These are phyloP conservation scores for Zelonia costaricensis DNA, from an alignment of 208 protist genomes.

Conservation along the genomic window DNA sequence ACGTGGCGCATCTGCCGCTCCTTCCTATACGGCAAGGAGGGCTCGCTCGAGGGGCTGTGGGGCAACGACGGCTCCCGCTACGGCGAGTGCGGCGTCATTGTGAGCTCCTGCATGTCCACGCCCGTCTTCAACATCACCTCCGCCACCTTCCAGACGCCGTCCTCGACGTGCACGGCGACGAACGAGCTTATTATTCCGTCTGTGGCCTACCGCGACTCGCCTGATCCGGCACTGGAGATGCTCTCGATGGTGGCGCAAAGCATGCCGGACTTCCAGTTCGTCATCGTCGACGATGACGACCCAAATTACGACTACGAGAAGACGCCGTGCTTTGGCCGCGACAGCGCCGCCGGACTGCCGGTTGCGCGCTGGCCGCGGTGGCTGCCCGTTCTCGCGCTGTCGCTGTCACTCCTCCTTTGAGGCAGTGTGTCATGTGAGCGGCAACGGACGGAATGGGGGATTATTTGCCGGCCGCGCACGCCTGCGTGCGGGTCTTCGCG, in stretches of 20 bases:
- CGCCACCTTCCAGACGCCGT: constrained; percentile 16
- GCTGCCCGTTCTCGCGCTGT: constrained; percentile 1
- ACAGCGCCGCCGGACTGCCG: not conserved
- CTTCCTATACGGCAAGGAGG: constrained; percentile 42
- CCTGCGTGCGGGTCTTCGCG: too few relatives aligned
- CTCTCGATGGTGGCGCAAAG: constrained; percentile 33
- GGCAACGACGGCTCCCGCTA: constrained; percentile 37
- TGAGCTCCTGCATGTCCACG: constrained; percentile 36
- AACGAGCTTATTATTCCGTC: constrained; percentile 46
- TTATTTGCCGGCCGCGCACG: too few relatives aligned
- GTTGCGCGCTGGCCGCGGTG: not conserved
- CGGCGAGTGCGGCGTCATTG: constrained; percentile 34
- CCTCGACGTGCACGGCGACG: constrained; percentile 9
- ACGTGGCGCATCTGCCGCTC: constrained; percentile 59
- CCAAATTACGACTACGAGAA: constrained; percentile 33
- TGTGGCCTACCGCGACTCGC: constrained; percentile 18
- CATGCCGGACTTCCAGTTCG: constrained; percentile 47
- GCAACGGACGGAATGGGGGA: not conserved
- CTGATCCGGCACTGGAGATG: constrained; percentile 33
- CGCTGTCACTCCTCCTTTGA: not conserved
- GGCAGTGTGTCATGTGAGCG: not conserved
- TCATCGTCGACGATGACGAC: constrained; percentile 46
- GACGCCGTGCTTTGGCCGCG: constrained; percentile 48
- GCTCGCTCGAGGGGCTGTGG: constrained; percentile 32
- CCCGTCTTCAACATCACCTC: constrained; percentile 35